These are phyloP conservation scores for Beta vulgaris DNA, from an alignment of 148 eudicot species.

Conservation along the genomic window DNA sequence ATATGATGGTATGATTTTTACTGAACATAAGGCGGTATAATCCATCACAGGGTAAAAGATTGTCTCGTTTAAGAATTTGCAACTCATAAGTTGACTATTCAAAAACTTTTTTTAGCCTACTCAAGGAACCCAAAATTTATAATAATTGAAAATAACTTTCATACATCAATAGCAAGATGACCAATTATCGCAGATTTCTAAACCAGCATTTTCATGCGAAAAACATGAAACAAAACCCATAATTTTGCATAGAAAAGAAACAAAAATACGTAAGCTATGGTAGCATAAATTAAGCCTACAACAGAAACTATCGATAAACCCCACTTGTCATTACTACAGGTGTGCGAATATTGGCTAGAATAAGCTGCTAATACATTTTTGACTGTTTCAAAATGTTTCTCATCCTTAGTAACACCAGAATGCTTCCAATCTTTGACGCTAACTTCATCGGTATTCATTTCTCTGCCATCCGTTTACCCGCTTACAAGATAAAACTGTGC, in stretches of 20 bases:
- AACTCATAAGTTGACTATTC: too few species aligned
- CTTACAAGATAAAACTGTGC: neutral
- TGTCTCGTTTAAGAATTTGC: too few species aligned
- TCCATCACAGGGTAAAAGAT: too few species aligned
- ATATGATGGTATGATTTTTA: too few species aligned
- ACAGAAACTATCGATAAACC: neutral
- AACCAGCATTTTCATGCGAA: neutral
- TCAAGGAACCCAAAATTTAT: too few species aligned
- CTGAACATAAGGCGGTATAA: too few species aligned
- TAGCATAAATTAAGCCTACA: slow-evolving; percentile 1
- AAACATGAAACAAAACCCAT: neutral
- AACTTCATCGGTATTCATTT: neutral
- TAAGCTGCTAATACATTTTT: neutral
- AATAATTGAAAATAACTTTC: too few species aligned
- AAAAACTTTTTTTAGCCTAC: too few species aligned
- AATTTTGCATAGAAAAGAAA: neutral
- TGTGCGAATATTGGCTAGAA: neutral
- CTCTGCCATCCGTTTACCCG: neutral
- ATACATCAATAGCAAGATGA: too few species aligned
- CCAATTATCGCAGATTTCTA: too few species aligned
- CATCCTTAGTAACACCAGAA: neutral
- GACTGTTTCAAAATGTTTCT: neutral
- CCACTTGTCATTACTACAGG: neutral
- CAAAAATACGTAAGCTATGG: neutral
- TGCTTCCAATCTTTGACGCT: neutral